Evolutionary conservation across 2,329 filamentous ascomycete species (phyloP), one percentile per base, ranked within the genome.

Genomic region (Pseudogymnoascus sp.): DNA sequence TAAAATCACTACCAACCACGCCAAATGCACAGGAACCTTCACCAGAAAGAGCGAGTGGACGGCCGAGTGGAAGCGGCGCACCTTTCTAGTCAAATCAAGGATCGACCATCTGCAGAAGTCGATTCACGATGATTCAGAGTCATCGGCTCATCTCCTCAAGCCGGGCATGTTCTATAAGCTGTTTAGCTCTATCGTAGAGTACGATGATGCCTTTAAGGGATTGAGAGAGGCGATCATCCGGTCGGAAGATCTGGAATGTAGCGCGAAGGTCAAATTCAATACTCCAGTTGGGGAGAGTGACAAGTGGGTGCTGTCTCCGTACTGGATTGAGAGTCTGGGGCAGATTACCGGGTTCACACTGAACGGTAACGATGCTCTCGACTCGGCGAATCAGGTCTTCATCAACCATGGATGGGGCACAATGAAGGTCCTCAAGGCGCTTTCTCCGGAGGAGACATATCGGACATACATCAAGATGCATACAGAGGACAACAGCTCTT

Each of bases 101-200:
- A 63, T 65, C 28, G 62, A 60, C 35, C 58, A 33, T 14, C 61
- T 64, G n/a, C 33, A 60, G 35, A 28, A 35, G 33, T 35, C 33
- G 33, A 35, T 35, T 35, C 33, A 35, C 33, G 33, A 35, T 35
- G 33, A 35, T 12, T 35, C 33, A 12, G 33, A 35, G 11, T 35
- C 33, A 35, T 35, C 33, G 33, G 33, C 73, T 89, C 30, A 77
- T 78, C 61, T 88, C 83, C 71, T 81, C 82, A 60, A 84, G 83
- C 28, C 82, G 83, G 33, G 33, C 33, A 58, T 63, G 55, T 38
- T 69, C 12, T 74, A 73, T 64, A 69, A 69, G 39, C 55, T 73
- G 1, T 73, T 73, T 52, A 38, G 64, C 1, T 64, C 59, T 14
- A 41, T 72, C 1, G 70, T 73, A 4, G 64, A 69, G 22, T 73